Evolutionary conservation across 495 filamentous ascomycete genomes (phyloP).

Genomic region (Hypoxylon intermedium): DNA sequence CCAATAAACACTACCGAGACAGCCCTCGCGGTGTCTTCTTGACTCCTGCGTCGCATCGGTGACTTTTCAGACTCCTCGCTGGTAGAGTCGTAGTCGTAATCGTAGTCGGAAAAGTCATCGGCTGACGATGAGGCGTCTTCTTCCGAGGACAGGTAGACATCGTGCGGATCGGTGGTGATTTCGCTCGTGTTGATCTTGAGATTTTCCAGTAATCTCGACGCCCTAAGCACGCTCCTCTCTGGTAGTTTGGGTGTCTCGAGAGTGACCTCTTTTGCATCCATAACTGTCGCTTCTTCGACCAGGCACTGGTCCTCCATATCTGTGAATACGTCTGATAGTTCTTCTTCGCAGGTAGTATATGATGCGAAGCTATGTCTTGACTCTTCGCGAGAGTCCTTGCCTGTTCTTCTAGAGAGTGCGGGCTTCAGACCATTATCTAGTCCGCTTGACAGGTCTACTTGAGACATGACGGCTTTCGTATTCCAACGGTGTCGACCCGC

Average conservation of each 20-base stretch:
- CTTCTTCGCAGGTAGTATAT: slow-evolving; percentile 31
- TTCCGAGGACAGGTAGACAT: slow-evolving; percentile 59
- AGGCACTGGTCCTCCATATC: slow-evolving; percentile 40
- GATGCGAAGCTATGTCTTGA: slow-evolving; percentile 33
- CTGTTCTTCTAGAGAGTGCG: slow-evolving; percentile 17
- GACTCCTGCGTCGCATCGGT: slow-evolving; percentile 46
- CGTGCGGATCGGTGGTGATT: slow-evolving; percentile 47
- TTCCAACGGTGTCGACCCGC: slow-evolving; percentile 20
- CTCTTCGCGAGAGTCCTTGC: slow-evolving; percentile 20
- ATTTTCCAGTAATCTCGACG: slow-evolving; percentile 50
- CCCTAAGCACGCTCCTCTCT: slow-evolving; percentile 52
- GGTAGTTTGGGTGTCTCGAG: slow-evolving; percentile 46
- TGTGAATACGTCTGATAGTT: slow-evolving; percentile 35
- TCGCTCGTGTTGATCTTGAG: slow-evolving; percentile 50
- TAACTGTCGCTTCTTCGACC: slow-evolving; percentile 38
- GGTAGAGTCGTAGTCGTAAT: slow-evolving; percentile 56
- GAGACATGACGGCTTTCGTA: slow-evolving; percentile 38
- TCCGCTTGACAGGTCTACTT: slow-evolving; percentile 27
- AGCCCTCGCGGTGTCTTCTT: slow-evolving; percentile 56
- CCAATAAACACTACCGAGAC: slow-evolving; percentile 58
- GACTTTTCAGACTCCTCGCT: slow-evolving; percentile 47
- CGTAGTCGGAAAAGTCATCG: slow-evolving; percentile 59
- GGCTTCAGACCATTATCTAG: slow-evolving; percentile 13
- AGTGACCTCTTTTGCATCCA: slow-evolving; percentile 39
- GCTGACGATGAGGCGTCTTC: slow-evolving; percentile 59